Evolutionary conservation across 2,329 filamentous ascomycete genomes (phyloP).

Genomic region (Alternaria ventricosa): DNA sequence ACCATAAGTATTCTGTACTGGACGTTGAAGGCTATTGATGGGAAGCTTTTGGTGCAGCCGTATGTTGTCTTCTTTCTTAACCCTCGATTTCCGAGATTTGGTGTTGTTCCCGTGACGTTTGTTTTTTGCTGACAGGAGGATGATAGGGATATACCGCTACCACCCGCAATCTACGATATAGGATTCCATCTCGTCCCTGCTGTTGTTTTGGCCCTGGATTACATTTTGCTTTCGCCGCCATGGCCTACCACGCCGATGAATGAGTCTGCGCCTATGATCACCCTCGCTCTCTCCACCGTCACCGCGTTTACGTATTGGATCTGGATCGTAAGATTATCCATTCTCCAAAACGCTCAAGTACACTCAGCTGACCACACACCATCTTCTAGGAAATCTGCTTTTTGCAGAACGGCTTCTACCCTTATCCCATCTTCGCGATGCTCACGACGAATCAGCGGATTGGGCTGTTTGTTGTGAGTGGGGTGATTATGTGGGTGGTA

Average conservation of each 20-base stretch:
- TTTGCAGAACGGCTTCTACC: slow-evolving; percentile 74
- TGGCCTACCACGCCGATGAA: slow-evolving; percentile 64
- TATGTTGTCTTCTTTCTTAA: not conserved
- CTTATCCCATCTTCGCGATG: slow-evolving; percentile 82
- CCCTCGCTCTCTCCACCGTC: slow-evolving; percentile 63
- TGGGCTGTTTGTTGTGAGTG: slow-evolving; percentile 72
- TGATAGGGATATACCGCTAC: slow-evolving; percentile 34
- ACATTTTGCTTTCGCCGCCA: slow-evolving; percentile 73
- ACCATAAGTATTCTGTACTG: slow-evolving; percentile 77
- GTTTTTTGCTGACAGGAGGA: not conserved
- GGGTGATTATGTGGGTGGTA: slow-evolving; percentile 72
- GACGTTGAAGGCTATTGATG: slow-evolving; percentile 64
- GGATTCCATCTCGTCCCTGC: slow-evolving; percentile 62
- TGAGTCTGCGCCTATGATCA: slow-evolving; percentile 58
- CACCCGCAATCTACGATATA: slow-evolving; percentile 59
- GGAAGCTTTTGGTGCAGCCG: slow-evolving; percentile 61
- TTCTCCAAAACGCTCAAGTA: not conserved
- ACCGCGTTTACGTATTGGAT: slow-evolving; percentile 75
- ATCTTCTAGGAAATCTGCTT: slow-evolving; percentile 67
- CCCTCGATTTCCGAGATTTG: not conserved
- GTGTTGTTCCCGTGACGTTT: not conserved
- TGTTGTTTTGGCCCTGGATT: slow-evolving; percentile 68
- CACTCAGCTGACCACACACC: not conserved
- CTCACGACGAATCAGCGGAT: slow-evolving; percentile 70
- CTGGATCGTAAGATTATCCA: slow-evolving; percentile 61